Evolutionary conservation across 257 asterid species (phyloP), one percentile per base, ranked within the genome.

Genomic region (Haberlea rhodopensis): DNA sequence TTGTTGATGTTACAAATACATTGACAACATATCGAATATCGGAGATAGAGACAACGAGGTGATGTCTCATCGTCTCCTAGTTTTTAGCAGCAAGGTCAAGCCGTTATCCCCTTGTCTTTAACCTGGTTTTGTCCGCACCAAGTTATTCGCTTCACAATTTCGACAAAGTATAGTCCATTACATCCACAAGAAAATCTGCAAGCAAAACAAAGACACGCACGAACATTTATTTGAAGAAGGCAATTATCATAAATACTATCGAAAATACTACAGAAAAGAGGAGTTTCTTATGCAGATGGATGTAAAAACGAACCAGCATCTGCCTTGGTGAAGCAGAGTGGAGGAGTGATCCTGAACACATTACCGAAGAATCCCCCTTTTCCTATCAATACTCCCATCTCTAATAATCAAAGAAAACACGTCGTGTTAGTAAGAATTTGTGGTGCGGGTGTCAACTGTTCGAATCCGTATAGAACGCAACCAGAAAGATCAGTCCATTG

Each of bases 291-390:
- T 13, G 21, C 16, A 2, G 23, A 27, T 9, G 37, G 32, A 21
- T 32, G 10, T 2, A 56, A 57, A 55, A 46, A 58, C 85, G 1
- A 60, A 91, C 98, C 96, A 31, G 96, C 94, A 72, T 91, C 98
- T 56, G 83, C 95, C 73, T 79, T 84, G 76, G 85, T 89, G 88
- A 91, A 89, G 83, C 98, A 91, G 46, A 89, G 89, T 20, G 98
- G 98, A 57, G 98, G 98, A 49, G 98, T 91, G 77, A 91, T 78
- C 48, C 96, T 76, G 78, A 89, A 85, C 15, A 89, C 96, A 61
- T 91, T 91, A 48, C 98, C 98, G 6, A 73, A 80, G 75, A 87
- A 83, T 23, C 98, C 96, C 1, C 98, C 98, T 81, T 91, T 91
- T 40, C 98, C 98, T 4, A 92, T 71, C 11, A 85, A 76, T 37